A percentile compares a stretch with the other conserved stretches of the same genome.
phyloP scores from a whole-genome alignment of 768 basidiomycete genomes.

The Lepiota brunneoincarnata region DNA sequence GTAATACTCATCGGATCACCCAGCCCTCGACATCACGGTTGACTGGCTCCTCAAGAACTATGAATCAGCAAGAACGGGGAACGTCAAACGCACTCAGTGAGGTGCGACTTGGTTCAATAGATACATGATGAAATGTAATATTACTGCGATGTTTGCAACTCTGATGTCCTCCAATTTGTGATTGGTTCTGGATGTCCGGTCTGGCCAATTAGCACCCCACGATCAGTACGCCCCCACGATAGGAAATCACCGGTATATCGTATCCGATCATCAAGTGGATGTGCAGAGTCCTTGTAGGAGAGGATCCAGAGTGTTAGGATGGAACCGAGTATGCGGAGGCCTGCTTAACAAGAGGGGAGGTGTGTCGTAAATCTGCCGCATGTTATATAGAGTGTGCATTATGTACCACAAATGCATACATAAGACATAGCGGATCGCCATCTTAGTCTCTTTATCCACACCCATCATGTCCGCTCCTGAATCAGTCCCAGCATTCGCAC shows the following conservation, averaged over 20 bases:
- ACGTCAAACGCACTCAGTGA: neutral
- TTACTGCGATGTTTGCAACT: neutral
- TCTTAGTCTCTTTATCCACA: constrained; percentile 10
- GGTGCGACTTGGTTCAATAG: neutral
- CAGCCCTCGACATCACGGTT: constrained; percentile 76
- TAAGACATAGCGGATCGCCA: neutral
- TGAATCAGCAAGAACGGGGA: constrained; percentile 61
- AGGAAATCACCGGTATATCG: neutral
- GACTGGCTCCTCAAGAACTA: constrained; percentile 89
- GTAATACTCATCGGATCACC: constrained; percentile 7
- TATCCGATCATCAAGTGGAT: no score
- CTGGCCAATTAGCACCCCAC: neutral
- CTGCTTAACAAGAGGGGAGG: neutral
- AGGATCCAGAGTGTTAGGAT: no score
- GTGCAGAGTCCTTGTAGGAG: no score
- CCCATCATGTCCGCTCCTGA: constrained; percentile 38
- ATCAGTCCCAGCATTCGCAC: constrained; percentile 42
- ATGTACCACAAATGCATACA: neutral
- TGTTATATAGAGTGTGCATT: neutral
- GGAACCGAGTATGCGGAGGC: no score
- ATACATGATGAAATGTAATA: neutral
- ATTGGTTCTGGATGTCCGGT: neutral
- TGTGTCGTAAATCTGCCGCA: constrained; percentile 5
- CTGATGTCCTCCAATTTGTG: neutral
- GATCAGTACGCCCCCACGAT: constrained; percentile 5